phyloP scores from a whole-genome alignment of 257 asterid species.

The Rubia yunnanensis region DNA sequence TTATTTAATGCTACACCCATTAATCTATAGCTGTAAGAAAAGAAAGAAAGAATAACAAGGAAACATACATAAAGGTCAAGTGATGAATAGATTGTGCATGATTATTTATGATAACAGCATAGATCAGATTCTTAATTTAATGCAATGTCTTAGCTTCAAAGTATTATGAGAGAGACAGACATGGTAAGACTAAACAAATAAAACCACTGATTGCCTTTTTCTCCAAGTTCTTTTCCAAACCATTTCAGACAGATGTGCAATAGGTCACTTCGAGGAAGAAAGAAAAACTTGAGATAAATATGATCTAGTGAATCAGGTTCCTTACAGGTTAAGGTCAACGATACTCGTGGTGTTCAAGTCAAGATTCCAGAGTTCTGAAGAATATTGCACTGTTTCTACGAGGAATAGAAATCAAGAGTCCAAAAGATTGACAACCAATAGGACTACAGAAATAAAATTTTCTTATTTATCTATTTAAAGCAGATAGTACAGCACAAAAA shows the following conservation, averaged over 20 bases:
- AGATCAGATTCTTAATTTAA: not conserved
- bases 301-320: not conserved
- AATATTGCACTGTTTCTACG: not conserved
- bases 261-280: not conserved
- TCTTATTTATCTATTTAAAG: not conserved
- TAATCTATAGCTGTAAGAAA: too few species aligned
- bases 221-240: not conserved
- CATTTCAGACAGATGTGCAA: not conserved
- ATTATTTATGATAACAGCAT: not conserved
- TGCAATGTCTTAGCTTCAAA: not conserved
- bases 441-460: not conserved
- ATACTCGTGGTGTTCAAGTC: slow-evolving; percentile 2
- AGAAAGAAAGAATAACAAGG: not conserved
- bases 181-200: not conserved
- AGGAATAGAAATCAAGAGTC: not conserved
- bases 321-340: slow-evolving; percentile 3
- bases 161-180: not conserved
- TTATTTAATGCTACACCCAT: not conserved
- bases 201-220: not conserved
- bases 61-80: not conserved
- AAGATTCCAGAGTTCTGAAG: not conserved
- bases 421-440: not conserved
- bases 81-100: not conserved
- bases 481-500: not conserved
- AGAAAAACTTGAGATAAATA: not conserved